Evolutionary conservation across 108 stramenopile genomes (phyloP).

Genomic region (Cyclostephanos tholiformis): DNA sequence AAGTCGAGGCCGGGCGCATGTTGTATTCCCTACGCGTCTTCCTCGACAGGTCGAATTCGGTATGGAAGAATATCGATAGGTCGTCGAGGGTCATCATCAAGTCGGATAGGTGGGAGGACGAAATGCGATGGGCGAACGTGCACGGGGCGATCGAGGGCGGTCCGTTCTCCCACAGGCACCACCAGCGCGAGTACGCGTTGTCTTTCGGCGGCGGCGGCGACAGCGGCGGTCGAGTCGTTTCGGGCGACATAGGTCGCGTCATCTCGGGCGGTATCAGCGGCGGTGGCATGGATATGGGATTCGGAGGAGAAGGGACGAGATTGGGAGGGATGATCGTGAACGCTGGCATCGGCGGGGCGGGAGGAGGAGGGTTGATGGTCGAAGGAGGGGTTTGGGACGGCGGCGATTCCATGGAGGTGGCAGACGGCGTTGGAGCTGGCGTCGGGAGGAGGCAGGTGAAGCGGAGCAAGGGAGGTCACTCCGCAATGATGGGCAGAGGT

Average conservation of each 20-base stretch:
- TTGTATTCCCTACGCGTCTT: slow-evolving; percentile 17
- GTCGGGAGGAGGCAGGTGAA: slow-evolving; percentile 26
- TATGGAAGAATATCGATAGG: slow-evolving; percentile 15
- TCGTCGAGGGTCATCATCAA: not conserved
- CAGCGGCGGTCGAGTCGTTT: too few species aligned
- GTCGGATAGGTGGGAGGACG: slow-evolving; percentile 14
- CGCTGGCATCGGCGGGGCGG: not conserved
- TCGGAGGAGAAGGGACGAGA: not conserved
- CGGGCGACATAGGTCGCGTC: too few species aligned
- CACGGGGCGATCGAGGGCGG: slow-evolving; percentile 6
- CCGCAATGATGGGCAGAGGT: not conserved
- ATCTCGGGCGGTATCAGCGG: too few species aligned
- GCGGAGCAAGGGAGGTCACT: slow-evolving; percentile 39
- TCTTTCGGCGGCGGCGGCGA: not conserved
- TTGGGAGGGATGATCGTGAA: not conserved
- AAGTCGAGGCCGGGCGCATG: slow-evolving; percentile 18
- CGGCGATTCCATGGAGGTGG: slow-evolving; percentile 5
- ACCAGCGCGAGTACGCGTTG: not conserved
- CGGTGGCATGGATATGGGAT: too few species aligned
- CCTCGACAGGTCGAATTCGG: slow-evolving; percentile 10
- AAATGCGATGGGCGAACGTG: slow-evolving; percentile 22
- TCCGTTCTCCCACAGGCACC: not conserved
- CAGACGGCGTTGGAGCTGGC: not conserved
- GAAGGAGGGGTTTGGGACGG: too few species aligned
- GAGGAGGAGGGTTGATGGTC: not conserved